Conservation (phyloP, 768 basidiomycete genomes). For the Boletus speciosus region DNA sequence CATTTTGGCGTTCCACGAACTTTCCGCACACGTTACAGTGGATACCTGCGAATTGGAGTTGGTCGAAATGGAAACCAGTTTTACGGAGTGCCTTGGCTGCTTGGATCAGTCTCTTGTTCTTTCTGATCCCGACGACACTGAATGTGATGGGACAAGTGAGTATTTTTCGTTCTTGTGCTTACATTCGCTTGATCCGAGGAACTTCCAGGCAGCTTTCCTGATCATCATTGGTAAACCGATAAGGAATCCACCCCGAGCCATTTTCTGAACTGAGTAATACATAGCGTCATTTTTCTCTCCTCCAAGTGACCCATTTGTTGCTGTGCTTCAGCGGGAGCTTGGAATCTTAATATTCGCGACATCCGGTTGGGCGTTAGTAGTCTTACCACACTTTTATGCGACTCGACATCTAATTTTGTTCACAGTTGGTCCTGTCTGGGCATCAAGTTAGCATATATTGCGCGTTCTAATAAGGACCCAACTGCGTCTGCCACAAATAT, state of each 20-base stretch:
- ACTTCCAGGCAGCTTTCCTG: slow-evolving; percentile 55
- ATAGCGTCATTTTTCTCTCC: slow-evolving; percentile 64
- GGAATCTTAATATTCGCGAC: slow-evolving; percentile 48
- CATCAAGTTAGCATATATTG: slow-evolving; percentile 56
- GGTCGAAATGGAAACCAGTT: slow-evolving; percentile 59
- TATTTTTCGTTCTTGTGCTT: not conserved
- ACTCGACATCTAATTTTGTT: not conserved
- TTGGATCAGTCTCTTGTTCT: slow-evolving; percentile 58
- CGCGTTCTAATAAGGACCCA: slow-evolving; percentile 43
- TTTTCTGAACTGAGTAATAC: not conserved
- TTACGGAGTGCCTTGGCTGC: slow-evolving; percentile 60
- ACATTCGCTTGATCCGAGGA: not conserved
- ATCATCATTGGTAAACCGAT: slow-evolving; percentile 53
- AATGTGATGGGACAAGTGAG: slow-evolving; percentile 54
- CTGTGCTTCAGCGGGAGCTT: slow-evolving; percentile 62
- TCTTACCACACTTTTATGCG: not conserved
- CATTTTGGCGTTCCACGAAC: not conserved
- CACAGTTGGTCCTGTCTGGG: slow-evolving; percentile 65
- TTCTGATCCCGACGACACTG: slow-evolving; percentile 52
- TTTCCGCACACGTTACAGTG: slow-evolving; percentile 42
- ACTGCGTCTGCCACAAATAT: slow-evolving; percentile 38
- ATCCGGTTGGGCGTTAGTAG: slow-evolving; percentile 60
- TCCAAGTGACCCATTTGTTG: slow-evolving; percentile 64
- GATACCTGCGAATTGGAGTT: slow-evolving; percentile 55
- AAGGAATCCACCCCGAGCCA: not conserved